Conservation (phyloP, 192 early-diverging fungal genomes). For the Paraglomus brasilianum region DNA sequence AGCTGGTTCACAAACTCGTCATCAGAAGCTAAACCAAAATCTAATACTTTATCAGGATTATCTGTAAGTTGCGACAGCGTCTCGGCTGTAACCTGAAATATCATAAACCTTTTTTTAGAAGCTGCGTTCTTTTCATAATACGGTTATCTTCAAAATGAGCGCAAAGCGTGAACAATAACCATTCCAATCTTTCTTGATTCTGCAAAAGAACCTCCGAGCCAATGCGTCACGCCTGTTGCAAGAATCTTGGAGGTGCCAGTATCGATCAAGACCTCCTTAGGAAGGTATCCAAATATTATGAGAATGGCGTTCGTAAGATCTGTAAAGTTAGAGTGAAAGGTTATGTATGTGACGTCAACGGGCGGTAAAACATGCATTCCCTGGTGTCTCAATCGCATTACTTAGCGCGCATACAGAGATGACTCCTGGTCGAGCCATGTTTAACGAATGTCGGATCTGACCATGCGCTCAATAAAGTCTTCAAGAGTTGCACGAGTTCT, state of each 20-base stretch:
- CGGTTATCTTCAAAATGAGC: not conserved
- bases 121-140: not conserved
- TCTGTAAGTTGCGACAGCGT: slow-evolving; percentile 25
- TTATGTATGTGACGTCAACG: too few relatives aligned
- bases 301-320: slow-evolving; percentile 29
- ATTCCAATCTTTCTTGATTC: slow-evolving; percentile 22
- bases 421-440: slow-evolving; percentile 10
- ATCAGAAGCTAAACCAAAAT: slow-evolving; percentile 18
- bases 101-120: not conserved
- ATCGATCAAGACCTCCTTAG: slow-evolving; percentile 14
- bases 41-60: slow-evolving; percentile 16
- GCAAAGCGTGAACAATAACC: not conserved
- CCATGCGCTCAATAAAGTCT: slow-evolving; percentile 13
- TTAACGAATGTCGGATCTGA: slow-evolving; percentile 29
- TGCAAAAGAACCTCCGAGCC: slow-evolving; percentile 14
- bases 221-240: not conserved
- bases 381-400: too few relatives aligned
- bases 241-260: not conserved
- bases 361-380: too few relatives aligned
- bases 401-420: slow-evolving; percentile 19
- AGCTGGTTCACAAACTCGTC: slow-evolving; percentile 9
- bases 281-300: slow-evolving; percentile 30
- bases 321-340: not conserved
- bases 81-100: slow-evolving; percentile 19
- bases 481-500: slow-evolving; percentile 20